Conservation (phyloP, 306 rosid species). For the Dicorynia guianensis region DNA sequence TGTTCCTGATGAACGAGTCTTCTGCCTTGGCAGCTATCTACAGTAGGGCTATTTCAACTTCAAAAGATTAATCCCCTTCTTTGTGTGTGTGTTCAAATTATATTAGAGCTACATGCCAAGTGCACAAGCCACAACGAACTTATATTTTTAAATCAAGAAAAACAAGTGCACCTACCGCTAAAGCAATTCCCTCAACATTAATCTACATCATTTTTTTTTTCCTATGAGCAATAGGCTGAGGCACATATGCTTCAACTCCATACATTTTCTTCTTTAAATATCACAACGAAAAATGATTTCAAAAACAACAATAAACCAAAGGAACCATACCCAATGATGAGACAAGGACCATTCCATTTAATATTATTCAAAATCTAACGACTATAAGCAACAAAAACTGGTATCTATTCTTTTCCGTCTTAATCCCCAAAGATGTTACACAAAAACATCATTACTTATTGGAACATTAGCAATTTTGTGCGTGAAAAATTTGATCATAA, state of each 20-base stretch:
- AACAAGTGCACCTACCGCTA: background rate
- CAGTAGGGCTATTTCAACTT: background rate
- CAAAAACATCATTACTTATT: no score
- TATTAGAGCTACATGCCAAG: background rate
- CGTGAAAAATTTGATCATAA: no score
- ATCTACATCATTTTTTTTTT: background rate
- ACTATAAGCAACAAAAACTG: no score
- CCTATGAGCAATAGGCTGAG: background rate
- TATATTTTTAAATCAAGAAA: background rate
- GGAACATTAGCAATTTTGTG: no score
- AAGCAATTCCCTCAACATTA: background rate
- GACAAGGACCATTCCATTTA: background rate
- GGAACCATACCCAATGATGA: background rate
- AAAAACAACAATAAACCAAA: background rate
- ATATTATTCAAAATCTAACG: background rate
- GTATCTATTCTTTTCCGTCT: no score
- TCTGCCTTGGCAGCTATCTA: background rate
- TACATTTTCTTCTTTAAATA: background rate
- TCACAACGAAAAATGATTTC: background rate
- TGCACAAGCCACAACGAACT: background rate
- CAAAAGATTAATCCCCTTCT: background rate
- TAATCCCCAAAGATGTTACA: no score
- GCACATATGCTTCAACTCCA: background rate
- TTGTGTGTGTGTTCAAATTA: background rate
- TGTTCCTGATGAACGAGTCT: no score